Evolutionary conservation across 495 filamentous ascomycete genomes (phyloP), one percentile per base, ranked within the genome.

Genomic region (Parathielavia hyrcaniae): DNA sequence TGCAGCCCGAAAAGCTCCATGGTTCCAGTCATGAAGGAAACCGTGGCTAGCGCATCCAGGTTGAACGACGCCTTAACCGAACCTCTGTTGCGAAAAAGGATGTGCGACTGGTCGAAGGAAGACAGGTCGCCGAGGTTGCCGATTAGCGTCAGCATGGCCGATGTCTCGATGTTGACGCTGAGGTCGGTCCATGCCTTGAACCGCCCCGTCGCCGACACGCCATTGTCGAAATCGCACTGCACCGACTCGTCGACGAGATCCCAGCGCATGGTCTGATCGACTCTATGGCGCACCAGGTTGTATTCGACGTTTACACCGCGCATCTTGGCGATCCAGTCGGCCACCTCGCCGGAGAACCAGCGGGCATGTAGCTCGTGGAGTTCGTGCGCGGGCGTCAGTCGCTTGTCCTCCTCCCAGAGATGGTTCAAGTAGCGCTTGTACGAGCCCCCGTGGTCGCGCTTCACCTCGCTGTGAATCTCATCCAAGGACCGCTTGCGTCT

Each of bases 341-440:
- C 10, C 11, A 39, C 3, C 3, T 39, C 10, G 10, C 3, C 36
- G 1, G 47, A 53, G 39, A 58, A 67, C 64, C 62, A 67, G 9
- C 64, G 59, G 41, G 39, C 50, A 16, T 63, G 45, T 8, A 68
- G 55, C 40, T 53, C 17, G 32, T 64, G 49, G 11, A 59, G 51
- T 44, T 64, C 17, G 22, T 60, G 32, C 6, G 44, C 3, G 3
- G 36, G 36, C 10, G 36, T 39, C 3, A 4, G 3, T 16, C 36
- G 10, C 36, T 9, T 2, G 36, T 39, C 36, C 36, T 4, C 10
- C 36, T 9, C 3, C 3, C 10, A 39, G 3, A 9, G 10, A 9
- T 39, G 36, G 10, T 39, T 9, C 36, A 39, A 3, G 36, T 39
- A 39, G 11, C 36, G 36, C 36, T 39, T 39, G 3, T 9, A 39